A percentile compares a stretch with the other conserved stretches of the same genome.
These are phyloP conservation scores for Geosmithia putterillii DNA, from an alignment of 2,329 filamentous ascomycete genomes.

Conservation along the genomic window DNA sequence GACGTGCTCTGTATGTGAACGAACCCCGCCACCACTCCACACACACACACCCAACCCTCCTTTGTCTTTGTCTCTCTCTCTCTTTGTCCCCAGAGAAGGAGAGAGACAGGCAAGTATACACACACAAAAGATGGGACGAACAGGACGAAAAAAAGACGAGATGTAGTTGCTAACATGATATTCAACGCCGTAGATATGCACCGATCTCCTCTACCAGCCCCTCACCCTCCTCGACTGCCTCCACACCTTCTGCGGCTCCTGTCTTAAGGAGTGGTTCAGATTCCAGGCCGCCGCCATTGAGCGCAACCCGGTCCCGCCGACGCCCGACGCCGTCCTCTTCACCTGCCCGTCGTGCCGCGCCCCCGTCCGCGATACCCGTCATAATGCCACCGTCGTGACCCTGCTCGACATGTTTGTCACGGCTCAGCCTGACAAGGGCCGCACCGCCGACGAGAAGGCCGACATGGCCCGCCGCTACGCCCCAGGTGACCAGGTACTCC, in stretches of 20 bases:
- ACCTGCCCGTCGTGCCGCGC: constrained; percentile 92
- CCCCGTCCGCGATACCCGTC: constrained; percentile 70
- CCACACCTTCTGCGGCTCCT: constrained; percentile 92
- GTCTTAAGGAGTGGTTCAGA: constrained; percentile 89
- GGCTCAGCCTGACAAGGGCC: constrained; percentile 65
- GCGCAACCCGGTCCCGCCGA: constrained; percentile 33
- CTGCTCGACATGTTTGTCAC: constrained; percentile 79
- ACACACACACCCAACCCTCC: neutral
- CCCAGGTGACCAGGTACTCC: constrained; percentile 70
- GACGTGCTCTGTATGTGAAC: constrained; percentile 71
- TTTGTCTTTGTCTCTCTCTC: constrained; percentile 2
- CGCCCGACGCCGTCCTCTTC: constrained; percentile 42
- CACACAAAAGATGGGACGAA: neutral
- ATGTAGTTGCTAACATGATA: too few relatives aligned
- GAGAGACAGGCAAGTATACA: neutral
- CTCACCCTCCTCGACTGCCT: constrained; percentile 86
- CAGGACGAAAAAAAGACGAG: constrained; percentile 1
- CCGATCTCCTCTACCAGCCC: constrained; percentile 84
- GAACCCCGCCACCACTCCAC: neutral
- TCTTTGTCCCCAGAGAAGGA: neutral
- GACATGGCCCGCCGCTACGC: constrained; percentile 68
- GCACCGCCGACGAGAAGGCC: constrained; percentile 58
- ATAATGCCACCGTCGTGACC: constrained; percentile 83
- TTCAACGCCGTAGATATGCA: constrained; percentile 99
- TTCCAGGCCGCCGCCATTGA: constrained; percentile 58